These are phyloP conservation scores for Tremella mesenterica DNA, from an alignment of 768 basidiomycete genomes.

Conservation along the genomic window DNA sequence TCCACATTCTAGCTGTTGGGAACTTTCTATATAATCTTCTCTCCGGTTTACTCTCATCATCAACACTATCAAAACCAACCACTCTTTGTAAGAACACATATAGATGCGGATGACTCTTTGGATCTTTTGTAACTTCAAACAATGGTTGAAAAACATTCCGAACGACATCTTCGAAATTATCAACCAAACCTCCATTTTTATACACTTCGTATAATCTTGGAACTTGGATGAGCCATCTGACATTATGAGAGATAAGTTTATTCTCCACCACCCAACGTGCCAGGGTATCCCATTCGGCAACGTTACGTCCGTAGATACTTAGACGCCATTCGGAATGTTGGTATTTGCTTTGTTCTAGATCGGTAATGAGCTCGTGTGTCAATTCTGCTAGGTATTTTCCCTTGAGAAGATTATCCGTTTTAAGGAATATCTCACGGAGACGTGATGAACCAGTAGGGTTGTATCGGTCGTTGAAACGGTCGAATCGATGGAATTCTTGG, in stretches of 20 bases:
- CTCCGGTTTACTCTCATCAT: conserved; percentile 93
- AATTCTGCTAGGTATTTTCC: conserved; percentile 91
- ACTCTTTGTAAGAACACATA: conserved; percentile 93
- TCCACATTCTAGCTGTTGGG: conserved; percentile 84
- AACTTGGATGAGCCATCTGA: conserved; percentile 93
- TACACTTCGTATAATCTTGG: conserved; percentile 93
- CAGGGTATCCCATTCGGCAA: conserved; percentile 92
- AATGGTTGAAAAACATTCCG: conserved; percentile 80
- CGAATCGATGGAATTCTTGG: conserved; percentile 94
- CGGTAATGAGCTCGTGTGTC: conserved; percentile 91
- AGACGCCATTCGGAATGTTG: conserved; percentile 99
- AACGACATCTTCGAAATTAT: conserved; percentile 85
- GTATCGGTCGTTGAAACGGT: conserved; percentile 96
- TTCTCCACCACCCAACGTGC: conserved; percentile 93
- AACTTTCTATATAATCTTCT: conserved; percentile 85
- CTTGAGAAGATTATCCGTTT: conserved; percentile 90
- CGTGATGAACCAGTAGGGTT: conserved; percentile 90
- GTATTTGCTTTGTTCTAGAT: conserved; percentile 96
- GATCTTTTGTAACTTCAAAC: conserved; percentile 93
- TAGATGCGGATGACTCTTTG: conserved; percentile 78
- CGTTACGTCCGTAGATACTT: conserved; percentile 76
- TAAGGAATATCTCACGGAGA: conserved; percentile 91
- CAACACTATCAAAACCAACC: conserved; percentile 95
- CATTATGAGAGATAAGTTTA: conserved; percentile 91
- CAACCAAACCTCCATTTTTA: conserved; percentile 72